Percentiles rank a stretch among this genome's conserved stretches.
phyloP scores from a whole-genome alignment of 441 rosid species.

The Aleurites moluccanus region DNA sequence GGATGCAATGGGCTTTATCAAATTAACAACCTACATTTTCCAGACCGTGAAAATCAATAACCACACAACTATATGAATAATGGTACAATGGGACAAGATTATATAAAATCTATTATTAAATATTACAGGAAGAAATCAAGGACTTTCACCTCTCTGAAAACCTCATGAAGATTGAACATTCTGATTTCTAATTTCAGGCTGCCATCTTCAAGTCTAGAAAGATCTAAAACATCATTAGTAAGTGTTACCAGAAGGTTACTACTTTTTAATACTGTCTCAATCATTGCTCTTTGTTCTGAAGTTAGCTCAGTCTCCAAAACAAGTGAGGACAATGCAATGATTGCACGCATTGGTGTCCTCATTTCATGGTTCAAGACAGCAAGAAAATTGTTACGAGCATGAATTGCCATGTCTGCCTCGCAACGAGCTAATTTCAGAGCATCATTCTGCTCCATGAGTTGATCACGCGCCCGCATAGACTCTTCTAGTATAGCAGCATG shows the following conservation, averaged over 20 bases:
- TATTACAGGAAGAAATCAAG: background rate
- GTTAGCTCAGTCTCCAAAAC: conserved; percentile 75
- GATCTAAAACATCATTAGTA: conserved; percentile 84
- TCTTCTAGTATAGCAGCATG: conserved; percentile 96
- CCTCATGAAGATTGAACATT: conserved; percentile 60
- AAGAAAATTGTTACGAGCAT: conserved; percentile 88
- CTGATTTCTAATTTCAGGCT: conserved; percentile 62
- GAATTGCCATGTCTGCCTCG: conserved; percentile 86
- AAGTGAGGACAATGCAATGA: conserved; percentile 85
- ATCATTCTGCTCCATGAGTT: conserved; percentile 77
- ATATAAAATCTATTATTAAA: conserved; percentile 3
- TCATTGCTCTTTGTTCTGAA: conserved; percentile 80
- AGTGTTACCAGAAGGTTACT: conserved; percentile 82
- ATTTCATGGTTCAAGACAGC: conserved; percentile 99
- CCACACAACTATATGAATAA: background rate
- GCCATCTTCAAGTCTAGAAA: conserved; percentile 89
- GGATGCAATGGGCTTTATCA: conserved; percentile 80
- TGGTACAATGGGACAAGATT: background rate
- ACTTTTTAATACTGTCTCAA: conserved; percentile 82
- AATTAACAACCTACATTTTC: conserved; percentile 52
- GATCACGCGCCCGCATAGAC: conserved; percentile 85
- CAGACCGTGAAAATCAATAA: conserved; percentile 6
- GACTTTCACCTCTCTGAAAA: conserved; percentile 69
- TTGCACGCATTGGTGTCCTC: conserved; percentile 91
- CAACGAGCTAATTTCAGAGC: conserved; percentile 73